Conservation (phyloP, 768 basidiomycete genomes). For the Amanita fuliginea region DNA sequence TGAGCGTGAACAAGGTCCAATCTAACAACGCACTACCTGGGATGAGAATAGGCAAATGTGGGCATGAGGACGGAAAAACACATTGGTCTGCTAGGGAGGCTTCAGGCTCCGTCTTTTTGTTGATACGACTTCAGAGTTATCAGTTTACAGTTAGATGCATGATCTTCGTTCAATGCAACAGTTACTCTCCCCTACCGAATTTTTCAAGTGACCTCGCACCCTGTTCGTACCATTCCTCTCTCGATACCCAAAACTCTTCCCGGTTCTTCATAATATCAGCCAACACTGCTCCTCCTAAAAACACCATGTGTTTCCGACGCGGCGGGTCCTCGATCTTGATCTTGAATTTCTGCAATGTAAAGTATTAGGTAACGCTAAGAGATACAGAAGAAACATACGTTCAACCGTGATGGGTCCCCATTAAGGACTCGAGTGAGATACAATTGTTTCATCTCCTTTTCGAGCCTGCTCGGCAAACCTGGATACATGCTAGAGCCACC, state of each 20-base stretch:
- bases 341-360: constrained; percentile 85
- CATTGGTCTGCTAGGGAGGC: no score
- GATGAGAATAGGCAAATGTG: no score
- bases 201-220: constrained; percentile 77
- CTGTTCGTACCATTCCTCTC: constrained; percentile 93
- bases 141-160: no score
- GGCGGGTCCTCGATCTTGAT: constrained; percentile 98
- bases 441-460: constrained; percentile 99
- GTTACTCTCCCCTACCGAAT: constrained; percentile 58
- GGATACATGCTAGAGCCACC: constrained; percentile 99
- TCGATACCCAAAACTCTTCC: constrained; percentile 91
- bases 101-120: no score
- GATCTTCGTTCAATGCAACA: no score
- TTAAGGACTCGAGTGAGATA: constrained; percentile 84
- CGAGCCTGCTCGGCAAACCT: constrained; percentile 89
- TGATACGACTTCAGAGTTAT: no score
- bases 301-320: constrained; percentile 97
- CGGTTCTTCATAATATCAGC: constrained; percentile 97
- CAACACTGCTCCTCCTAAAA: constrained; percentile 96
- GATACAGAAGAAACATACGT: constrained; percentile 41
- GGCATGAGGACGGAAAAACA: no score
- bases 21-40: no score
- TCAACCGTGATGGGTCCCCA: constrained; percentile 74
- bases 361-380: background rate
- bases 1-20: no score